Evolutionary conservation across 78 protist species (phyloP).

Genomic region (slime mould (Dictyostelium discoideum)): dicty_2.7 NC_007088.5:4907001-4907500

Average conservation of each 20-base stretch:
- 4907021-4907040: conserved; percentile 58
- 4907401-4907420: background rate
- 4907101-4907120: background rate
- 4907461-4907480: no score
- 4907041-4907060: conserved; percentile 59
- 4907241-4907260: background rate
- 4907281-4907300: no score
- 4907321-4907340: background rate
- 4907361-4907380: background rate
- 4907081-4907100: background rate
- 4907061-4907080: conserved; percentile 20
- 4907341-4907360: background rate
- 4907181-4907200: background rate
- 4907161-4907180: no score
- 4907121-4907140: background rate
- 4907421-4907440: background rate
- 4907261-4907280: no score
- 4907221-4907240: no score
- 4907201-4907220: background rate
- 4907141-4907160: background rate
- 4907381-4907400: background rate
- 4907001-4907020: conserved; percentile 59
- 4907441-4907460: background rate
- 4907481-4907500: background rate
- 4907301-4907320: background rate